Evolutionary conservation across 2,329 filamentous ascomycete genomes (phyloP).

Genomic region (Arthroderma uncinatum): DNA sequence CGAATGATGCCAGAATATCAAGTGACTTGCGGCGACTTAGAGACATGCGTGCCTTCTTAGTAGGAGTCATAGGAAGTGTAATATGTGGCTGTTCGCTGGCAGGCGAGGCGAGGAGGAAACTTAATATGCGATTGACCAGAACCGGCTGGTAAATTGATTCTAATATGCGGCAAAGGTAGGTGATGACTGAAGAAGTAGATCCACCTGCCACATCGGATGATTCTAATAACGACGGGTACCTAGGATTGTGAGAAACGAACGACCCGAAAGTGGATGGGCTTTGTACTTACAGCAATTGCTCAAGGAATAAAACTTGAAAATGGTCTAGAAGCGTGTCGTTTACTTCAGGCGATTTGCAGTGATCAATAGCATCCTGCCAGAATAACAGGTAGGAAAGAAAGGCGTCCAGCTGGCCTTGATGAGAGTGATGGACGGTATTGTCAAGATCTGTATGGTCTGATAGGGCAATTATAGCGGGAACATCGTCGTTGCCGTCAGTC

Average conservation of each 20-base stretch:
- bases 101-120: constrained; percentile 77
- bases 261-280: not conserved
- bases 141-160: constrained; percentile 88
- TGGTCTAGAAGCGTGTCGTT: constrained; percentile 89
- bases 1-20: constrained; percentile 70
- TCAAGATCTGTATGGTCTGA: constrained; percentile 72
- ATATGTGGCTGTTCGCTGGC: constrained; percentile 27
- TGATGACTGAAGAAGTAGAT: constrained; percentile 89
- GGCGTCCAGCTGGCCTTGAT: constrained; percentile 79
- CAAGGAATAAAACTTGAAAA: constrained; percentile 91
- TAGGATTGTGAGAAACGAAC: constrained; percentile 28
- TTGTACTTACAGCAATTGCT: constrained; percentile 70
- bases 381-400: constrained; percentile 93
- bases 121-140: constrained; percentile 84
- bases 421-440: constrained; percentile 63
- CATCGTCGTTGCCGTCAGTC: constrained; percentile 58
- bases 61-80: constrained; percentile 27
- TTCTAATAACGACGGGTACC: constrained; percentile 88
- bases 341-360: constrained; percentile 84
- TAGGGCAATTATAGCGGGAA: constrained; percentile 74
- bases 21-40: constrained; percentile 73
- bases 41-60: constrained; percentile 49
- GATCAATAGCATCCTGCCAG: constrained; percentile 96
- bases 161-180: constrained; percentile 80
- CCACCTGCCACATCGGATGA: constrained; percentile 95